These are phyloP conservation scores for Diplodia mutila DNA, from an alignment of 2,329 filamentous ascomycete species.

Conservation along the genomic window DNA sequence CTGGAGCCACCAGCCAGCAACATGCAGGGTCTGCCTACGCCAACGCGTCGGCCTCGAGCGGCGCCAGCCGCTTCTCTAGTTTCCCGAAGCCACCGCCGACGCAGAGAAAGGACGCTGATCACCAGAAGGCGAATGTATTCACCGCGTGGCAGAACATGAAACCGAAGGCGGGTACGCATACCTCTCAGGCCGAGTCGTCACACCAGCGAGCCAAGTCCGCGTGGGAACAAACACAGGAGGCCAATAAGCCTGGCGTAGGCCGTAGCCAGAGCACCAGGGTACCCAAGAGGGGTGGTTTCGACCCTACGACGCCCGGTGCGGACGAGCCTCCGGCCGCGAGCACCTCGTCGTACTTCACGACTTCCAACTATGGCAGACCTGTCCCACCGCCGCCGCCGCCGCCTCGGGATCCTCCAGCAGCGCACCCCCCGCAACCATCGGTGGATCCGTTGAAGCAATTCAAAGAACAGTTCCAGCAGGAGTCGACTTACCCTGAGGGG, in stretches of 20 bases:
- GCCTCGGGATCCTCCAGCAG: background rate
- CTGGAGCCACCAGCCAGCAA: constrained; percentile 34
- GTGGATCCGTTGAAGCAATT: constrained; percentile 45
- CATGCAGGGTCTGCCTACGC: constrained; percentile 31
- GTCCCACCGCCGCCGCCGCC: constrained; percentile 33
- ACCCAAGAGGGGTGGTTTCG: constrained; percentile 61
- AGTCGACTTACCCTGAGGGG: constrained; percentile 51
- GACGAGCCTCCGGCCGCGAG: constrained; percentile 61
- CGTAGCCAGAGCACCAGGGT: constrained; percentile 46
- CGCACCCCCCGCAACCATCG: constrained; percentile 39
- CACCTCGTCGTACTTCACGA: constrained; percentile 54
- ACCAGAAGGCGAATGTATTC: constrained; percentile 49
- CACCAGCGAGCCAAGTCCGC: constrained; percentile 25
- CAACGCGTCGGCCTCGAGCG: constrained; percentile 35
- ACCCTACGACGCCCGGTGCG: constrained; percentile 60
- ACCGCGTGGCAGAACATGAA: constrained; percentile 57
- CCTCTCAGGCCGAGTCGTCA: background rate
- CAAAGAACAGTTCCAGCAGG: constrained; percentile 32
- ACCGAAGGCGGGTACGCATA: constrained; percentile 32
- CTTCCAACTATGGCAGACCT: constrained; percentile 29
- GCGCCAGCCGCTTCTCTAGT: constrained; percentile 51
- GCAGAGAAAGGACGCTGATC: constrained; percentile 36
- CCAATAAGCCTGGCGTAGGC: constrained; percentile 39
- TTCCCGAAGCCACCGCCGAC: constrained; percentile 46
- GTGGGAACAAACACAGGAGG: constrained; percentile 31